Percentiles rank a stretch among this genome's conserved stretches.
Conservation (phyloP, 768 basidiomycete species). For the Auricularia auricula-judae region DNA sequence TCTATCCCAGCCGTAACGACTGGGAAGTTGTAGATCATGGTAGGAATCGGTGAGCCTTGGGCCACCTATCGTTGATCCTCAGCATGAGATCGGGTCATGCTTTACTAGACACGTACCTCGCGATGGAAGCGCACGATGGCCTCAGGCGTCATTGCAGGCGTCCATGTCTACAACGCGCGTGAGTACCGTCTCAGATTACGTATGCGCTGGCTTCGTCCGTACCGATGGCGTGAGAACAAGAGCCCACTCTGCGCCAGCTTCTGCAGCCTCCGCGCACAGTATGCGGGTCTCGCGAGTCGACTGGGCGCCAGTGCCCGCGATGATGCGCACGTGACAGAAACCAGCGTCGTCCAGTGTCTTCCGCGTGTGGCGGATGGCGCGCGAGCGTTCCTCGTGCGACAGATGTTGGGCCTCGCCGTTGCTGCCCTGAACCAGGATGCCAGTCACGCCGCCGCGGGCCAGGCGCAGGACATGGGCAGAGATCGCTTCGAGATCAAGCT, state of each 20-base stretch:
- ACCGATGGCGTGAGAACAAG: slow-evolving; percentile 61
- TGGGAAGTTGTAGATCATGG: slow-evolving; percentile 82
- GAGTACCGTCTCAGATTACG: slow-evolving; percentile 15
- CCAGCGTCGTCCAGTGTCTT: slow-evolving; percentile 63
- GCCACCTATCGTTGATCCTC: slow-evolving; percentile 39
- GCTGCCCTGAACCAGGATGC: slow-evolving; percentile 62
- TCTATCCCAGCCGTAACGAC: slow-evolving; percentile 33
- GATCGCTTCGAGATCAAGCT: slow-evolving; percentile 57
- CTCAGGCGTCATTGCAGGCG: slow-evolving; percentile 48
- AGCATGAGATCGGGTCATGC: background rate
- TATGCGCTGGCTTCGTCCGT: too few relatives aligned
- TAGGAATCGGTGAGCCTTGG: slow-evolving; percentile 54
- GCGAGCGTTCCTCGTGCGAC: slow-evolving; percentile 58
- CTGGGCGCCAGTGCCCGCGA: slow-evolving; percentile 78
- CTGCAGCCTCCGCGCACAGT: slow-evolving; percentile 61
- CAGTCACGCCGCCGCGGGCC: slow-evolving; percentile 66
- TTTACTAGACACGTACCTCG: slow-evolving; percentile 28
- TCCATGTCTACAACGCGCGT: slow-evolving; percentile 35
- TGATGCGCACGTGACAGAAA: slow-evolving; percentile 52
- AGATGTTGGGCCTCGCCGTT: slow-evolving; percentile 72
- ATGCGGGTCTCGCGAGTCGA: slow-evolving; percentile 66
- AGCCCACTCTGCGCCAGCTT: slow-evolving; percentile 72
- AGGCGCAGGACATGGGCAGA: slow-evolving; percentile 62
- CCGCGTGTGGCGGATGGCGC: slow-evolving; percentile 52
- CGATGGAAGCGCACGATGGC: slow-evolving; percentile 57